Evolutionary conservation across 2,329 filamentous ascomycete genomes (phyloP), one percentile per base, ranked within the genome.

Genomic region (Pseudopithomyces chartarum): DNA sequence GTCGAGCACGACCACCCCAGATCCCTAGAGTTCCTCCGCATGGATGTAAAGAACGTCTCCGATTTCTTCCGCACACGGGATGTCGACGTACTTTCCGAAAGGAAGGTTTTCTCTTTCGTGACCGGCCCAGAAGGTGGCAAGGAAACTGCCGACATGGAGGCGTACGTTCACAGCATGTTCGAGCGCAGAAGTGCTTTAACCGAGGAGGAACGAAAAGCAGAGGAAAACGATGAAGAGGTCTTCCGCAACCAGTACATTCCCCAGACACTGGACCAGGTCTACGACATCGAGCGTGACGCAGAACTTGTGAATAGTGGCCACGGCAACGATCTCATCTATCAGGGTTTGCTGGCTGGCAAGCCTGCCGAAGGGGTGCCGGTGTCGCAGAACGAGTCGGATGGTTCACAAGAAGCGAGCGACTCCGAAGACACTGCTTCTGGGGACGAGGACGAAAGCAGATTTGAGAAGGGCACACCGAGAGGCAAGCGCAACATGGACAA

Each of bases 171-270:
- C 61, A 83, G 84, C 53, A 76, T 97, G 3, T 90, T 90, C 68
- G 81, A 84, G 56, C 78, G 81, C 19, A 81, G 85, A 32, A 79
- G 80, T 0, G 76, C 80, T 12, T 59, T 78, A 7, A 80, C 76
- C 1, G 80, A 81, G 1, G 80, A 81, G 45, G 81, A 83, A 4
- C 82, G 85, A 42, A 61, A 59, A 1, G 83, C 87, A 52, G 81
- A 87, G 17, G 89, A 93, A 63, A 87, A 94, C 10, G 91, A 97
- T 67, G 91, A 92, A 55, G 91, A 95, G 63, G 95, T 98, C 6
- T 99, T 97, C 80, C 86, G 94, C 67, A 90, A 97, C 69, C 92
- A 97, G 75, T 99, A 96, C 75, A 98, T 99, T 51, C 95, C 95
- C 0, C 93, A 97, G 76, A 98, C 91, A 0, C 82, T 99, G 42